These are phyloP conservation scores for Claviceps monticola DNA, from an alignment of 2,329 filamentous ascomycete species.

Conservation along the genomic window DNA sequence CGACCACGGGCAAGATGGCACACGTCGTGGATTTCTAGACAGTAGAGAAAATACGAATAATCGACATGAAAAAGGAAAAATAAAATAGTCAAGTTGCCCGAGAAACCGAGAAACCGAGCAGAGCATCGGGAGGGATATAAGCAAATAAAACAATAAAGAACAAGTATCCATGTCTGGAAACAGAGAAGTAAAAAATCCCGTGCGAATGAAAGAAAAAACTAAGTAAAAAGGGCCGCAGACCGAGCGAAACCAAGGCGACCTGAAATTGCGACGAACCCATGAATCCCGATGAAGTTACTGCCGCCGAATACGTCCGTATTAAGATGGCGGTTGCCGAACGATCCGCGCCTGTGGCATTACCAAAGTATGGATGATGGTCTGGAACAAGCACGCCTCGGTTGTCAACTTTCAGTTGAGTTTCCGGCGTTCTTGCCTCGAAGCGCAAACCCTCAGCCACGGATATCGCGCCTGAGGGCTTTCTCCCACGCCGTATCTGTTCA, in stretches of 20 bases:
- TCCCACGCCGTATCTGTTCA: not conserved
- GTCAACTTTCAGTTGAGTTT: not conserved
- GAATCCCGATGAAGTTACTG: not conserved
- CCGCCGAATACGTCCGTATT: not conserved
- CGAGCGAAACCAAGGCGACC: not conserved
- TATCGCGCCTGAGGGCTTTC: not conserved
- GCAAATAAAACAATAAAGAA: not conserved
- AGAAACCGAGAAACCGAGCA: not conserved
- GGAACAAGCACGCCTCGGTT: not conserved
- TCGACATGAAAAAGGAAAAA: not conserved
- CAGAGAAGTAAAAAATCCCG: not conserved
- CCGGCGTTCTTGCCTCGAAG: not conserved
- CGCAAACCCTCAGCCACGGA: not conserved
- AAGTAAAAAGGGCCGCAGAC: not conserved
- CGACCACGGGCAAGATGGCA: not conserved
- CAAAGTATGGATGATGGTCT: too few species aligned
- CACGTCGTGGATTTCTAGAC: constrained; percentile 2
- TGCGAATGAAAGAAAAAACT: not conserved
- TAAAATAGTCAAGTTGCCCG: not conserved
- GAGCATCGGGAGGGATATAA: not conserved
- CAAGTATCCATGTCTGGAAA: not conserved
- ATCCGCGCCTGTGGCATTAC: not conserved
- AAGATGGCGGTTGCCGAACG: not conserved
- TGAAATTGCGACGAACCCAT: not conserved
- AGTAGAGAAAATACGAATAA: not conserved